Evolutionary conservation across 495 filamentous ascomycete genomes (phyloP), one percentile per base, ranked within the genome.

Genomic region (Chaetomium tenue): DNA sequence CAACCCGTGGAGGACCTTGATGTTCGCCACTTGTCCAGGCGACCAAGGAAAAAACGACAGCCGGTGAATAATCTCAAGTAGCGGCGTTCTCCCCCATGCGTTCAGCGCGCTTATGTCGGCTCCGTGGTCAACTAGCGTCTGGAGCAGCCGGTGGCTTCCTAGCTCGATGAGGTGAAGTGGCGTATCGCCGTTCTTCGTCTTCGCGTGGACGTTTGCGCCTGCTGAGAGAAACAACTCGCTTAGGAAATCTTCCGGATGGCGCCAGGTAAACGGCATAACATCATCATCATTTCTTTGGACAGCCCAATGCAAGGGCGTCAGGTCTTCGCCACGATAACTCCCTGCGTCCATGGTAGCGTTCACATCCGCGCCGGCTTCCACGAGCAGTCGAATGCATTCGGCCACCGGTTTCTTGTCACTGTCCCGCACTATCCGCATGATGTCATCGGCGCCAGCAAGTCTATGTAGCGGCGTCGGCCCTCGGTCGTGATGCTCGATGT

Each of bases 261-360:
- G n/a, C 47, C 58, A 40, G 15, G 28, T 30, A 30, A 30, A 30
- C 3, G 6, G 20, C 47, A 37, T 37, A 5, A 37, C 33, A 37
- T 37, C 28, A 30, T 37, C 33, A 37, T 11, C 33, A 7, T 1
- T 30, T 25, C 23, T 37, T 39, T 62, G 20, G 2, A 62, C 60
- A 30, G 72, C 68, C 52, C 61, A 67, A 30, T 70, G 66, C 2
- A 75, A 54, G 4, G 73, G 66, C 5, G 71, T 71, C 66, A 67
- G 60, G 12, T 67, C 55, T 5, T 63, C 13, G 2, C 25, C 50
- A 60, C 65, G 15, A 23, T 30, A 5, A 33, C 68, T 16, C 23
- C 63, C 20, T 9, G 63, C 54, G 28, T 66, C 51, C 44, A 48
- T 48, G 26, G 39, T 63, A 37, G 64, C 53, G 52, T 69, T 64